Percentiles rank a stretch among this genome's conserved stretches.
Conservation (phyloP, 2,329 filamentous ascomycete species). For the Calcarisporium arbuscula region DNA sequence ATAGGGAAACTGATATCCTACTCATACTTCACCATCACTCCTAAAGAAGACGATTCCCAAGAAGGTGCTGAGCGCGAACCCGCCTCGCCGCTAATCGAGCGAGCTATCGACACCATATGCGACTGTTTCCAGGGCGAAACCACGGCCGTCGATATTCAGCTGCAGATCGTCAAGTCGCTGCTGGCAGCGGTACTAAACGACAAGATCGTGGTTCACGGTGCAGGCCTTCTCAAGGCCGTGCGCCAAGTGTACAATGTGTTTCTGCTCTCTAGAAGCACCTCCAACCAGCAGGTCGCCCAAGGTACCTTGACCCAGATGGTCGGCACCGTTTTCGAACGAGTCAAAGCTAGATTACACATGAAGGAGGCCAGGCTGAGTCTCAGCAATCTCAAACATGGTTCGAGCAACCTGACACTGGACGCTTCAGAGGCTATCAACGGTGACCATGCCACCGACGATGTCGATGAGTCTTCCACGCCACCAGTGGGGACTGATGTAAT, state of each 20-base stretch:
- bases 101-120: slow-evolving; percentile 98
- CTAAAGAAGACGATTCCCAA: slow-evolving; percentile 35
- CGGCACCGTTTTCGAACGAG: slow-evolving; percentile 92
- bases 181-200: slow-evolving; percentile 94
- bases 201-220: slow-evolving; percentile 97
- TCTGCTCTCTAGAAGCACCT: slow-evolving; percentile 83
- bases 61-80: slow-evolving; percentile 32
- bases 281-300: slow-evolving; percentile 95
- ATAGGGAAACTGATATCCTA: slow-evolving; percentile 99
- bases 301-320: slow-evolving; percentile 98
- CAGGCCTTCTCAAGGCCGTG: slow-evolving; percentile 90
- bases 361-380: slow-evolving; percentile 71
- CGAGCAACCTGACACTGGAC: slow-evolving; percentile 47
- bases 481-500: slow-evolving; percentile 21
- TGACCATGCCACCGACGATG: slow-evolving; percentile 30
- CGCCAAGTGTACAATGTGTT: slow-evolving; percentile 99
- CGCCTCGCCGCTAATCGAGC: slow-evolving; percentile 76
- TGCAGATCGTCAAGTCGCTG: slow-evolving; percentile 97
- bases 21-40: slow-evolving; percentile 85
- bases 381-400: slow-evolving; percentile 43
- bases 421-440: slow-evolving; percentile 34
- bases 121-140: slow-evolving; percentile 98
- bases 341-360: slow-evolving; percentile 77
- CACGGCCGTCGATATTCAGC: slow-evolving; percentile 83
- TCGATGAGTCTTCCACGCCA: slow-evolving; percentile 26